A percentile compares a stretch with the other conserved stretches of the same genome.
These are phyloP conservation scores for Furcasterigmium sp. DNA, from an alignment of 2,329 filamentous ascomycete species.

Conservation along the genomic window DNA sequence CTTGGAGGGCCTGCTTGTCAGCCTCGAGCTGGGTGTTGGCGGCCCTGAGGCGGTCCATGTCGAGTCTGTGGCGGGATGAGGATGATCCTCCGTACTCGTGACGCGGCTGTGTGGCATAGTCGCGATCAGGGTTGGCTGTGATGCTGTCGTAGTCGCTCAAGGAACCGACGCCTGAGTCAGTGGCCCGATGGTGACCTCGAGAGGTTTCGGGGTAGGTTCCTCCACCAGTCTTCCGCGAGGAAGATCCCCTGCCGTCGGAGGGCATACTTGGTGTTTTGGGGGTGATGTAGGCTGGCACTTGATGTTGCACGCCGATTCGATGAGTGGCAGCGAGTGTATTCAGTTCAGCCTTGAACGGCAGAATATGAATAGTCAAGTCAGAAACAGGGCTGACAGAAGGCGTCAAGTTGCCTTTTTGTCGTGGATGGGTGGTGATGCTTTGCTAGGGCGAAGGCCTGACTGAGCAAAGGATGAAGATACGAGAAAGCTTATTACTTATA, in stretches of 20 bases:
- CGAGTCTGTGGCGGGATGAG: not conserved
- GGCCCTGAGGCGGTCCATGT: slow-evolving; percentile 2
- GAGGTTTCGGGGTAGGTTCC: not conserved
- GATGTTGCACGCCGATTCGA: slow-evolving; percentile 1
- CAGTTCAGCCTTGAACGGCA: no score
- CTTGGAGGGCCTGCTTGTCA: not conserved
- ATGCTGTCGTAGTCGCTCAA: slow-evolving; percentile 13
- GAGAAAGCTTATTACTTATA: no score
- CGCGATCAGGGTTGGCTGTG: slow-evolving; percentile 12
- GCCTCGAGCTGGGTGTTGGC: slow-evolving; percentile 1
- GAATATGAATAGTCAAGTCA: no score
- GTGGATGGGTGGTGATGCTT: no score
- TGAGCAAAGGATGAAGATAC: no score
- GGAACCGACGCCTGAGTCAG: slow-evolving; percentile 15
- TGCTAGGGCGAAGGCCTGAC: no score
- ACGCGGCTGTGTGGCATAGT: slow-evolving; percentile 2
- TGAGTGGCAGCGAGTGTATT: no score
- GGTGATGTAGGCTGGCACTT: slow-evolving; percentile 2
- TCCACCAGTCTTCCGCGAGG: slow-evolving; percentile 5
- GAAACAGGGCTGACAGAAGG: no score
- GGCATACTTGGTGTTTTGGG: slow-evolving; percentile 5
- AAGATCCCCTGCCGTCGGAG: slow-evolving; percentile 11
- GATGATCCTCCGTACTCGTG: slow-evolving; percentile 9
- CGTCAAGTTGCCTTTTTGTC: no score
- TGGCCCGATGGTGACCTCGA: slow-evolving; percentile 13